Evolutionary conservation across 352 stramenopile species (phyloP).

Genomic region (Pythium sukuiense): DNA sequence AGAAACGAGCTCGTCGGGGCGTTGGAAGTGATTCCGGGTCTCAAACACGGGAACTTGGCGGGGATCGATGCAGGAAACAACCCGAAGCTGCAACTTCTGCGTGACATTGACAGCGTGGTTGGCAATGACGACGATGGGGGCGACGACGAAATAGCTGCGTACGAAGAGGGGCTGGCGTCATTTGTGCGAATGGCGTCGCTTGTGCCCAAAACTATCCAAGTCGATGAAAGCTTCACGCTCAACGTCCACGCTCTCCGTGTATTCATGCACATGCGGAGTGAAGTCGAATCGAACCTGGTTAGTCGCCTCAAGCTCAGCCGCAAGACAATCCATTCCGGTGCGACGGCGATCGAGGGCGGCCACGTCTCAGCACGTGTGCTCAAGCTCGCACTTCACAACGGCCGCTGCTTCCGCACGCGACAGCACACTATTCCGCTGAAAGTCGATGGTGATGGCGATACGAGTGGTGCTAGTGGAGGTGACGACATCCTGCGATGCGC

Average conservation of each 20-base stretch:
- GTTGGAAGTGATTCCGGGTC: conserved; percentile 68
- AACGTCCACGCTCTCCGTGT: conserved; percentile 48
- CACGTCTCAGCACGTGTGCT: conserved; percentile 76
- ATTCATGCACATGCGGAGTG: conserved; percentile 67
- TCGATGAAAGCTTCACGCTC: conserved; percentile 67
- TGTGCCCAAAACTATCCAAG: conserved; percentile 53
- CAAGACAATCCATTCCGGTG: conserved; percentile 49
- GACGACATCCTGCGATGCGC: conserved; percentile 62
- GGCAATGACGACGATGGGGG: conserved; percentile 7
- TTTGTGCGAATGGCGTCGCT: conserved; percentile 62
- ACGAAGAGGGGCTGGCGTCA: conserved; percentile 50
- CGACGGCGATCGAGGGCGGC: conserved; percentile 44
- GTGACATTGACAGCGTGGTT: conserved; percentile 6
- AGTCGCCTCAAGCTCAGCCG: conserved; percentile 64
- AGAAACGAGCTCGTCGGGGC: conserved; percentile 89
- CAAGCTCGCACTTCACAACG: conserved; percentile 90
- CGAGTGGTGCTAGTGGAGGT: conserved; percentile 28
- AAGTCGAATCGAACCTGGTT: conserved; percentile 69
- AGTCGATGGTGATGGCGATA: conserved; percentile 32
- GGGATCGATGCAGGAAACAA: conserved; percentile 71
- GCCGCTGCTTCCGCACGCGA: conserved; percentile 69
- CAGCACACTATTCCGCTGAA: conserved; percentile 72
- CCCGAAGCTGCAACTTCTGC: conserved; percentile 47
- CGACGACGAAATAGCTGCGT: conserved; percentile 46
- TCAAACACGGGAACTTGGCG: conserved; percentile 70